Percentiles rank a stretch among this genome's conserved stretches.
These are phyloP conservation scores for Xylaria arbuscula DNA, from an alignment of 2,329 filamentous ascomycete species.

Conservation along the genomic window DNA sequence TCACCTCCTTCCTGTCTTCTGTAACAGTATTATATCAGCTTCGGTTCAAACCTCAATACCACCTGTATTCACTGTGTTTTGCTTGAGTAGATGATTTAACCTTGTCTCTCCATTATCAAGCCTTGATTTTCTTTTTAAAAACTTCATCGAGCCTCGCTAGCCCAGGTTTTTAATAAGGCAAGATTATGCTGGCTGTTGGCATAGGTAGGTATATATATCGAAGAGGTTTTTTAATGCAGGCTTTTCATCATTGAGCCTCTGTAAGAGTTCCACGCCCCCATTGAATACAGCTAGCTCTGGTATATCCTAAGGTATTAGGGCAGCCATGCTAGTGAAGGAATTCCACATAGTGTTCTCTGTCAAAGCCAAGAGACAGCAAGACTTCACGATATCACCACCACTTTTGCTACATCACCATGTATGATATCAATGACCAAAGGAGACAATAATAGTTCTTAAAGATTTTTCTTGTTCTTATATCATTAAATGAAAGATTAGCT, in stretches of 20 bases:
- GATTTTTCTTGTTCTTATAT: too few species aligned
- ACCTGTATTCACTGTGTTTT: neutral
- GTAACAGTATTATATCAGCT: neutral
- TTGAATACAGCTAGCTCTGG: too few species aligned
- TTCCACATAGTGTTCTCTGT: too few species aligned
- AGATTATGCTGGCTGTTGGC: neutral
- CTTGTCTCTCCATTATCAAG: neutral
- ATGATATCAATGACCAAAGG: too few species aligned
- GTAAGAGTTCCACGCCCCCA: too few species aligned
- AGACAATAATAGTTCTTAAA: too few species aligned
- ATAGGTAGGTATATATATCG: neutral
- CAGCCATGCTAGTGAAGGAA: too few species aligned
- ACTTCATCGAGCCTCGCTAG: neutral
- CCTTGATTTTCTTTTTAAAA: neutral
- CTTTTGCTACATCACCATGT: too few species aligned
- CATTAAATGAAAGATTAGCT: too few species aligned
- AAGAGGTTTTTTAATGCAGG: neutral
- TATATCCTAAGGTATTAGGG: too few species aligned
- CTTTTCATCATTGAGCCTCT: neutral
- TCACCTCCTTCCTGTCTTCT: conserved; percentile 20
- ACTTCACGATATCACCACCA: too few species aligned
- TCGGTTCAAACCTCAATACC: neutral
- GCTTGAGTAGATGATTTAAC: neutral
- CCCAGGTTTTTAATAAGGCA: neutral
- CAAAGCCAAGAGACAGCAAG: too few species aligned